Base-by-base conservation (phyloP, 179 eudicot species). In the Drosera spatulata region DNA sequence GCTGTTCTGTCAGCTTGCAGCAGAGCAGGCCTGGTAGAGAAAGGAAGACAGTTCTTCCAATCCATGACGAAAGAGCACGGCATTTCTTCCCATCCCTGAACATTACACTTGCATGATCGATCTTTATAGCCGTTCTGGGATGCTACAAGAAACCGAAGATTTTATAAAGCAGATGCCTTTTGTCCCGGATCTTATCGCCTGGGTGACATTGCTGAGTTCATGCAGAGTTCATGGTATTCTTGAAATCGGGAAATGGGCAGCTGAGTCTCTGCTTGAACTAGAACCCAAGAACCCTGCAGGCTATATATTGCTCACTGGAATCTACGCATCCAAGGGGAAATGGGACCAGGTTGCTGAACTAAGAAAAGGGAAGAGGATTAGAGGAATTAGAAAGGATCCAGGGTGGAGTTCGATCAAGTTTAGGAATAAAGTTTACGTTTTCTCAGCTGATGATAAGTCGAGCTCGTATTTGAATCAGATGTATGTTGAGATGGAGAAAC, bases 71-170 rank as follows among this genome's bases (percentile, higher is more conserved):
- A 75, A 48, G 66, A 80, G 55, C 86, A 86, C 49, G 82, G 83
- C 59, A 76, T 94, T 94, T 42, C 61, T 55, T n/a, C 84, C 97
- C 40, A 65, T 77, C 68, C 69, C 77, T 61, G 97, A 82, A 71
- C 99, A 94, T 63, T 87, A 82, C 66, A 80, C 95, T 63, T 90
- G 99, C 78, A 90, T 90, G 94, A 90, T 94, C 48, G 99, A 94
- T 82, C 78, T 94, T 66, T 80, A 71, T 57, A 84, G 97, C 11
- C 80, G 99, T 55, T 78, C 97, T 11, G 99, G 99, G 59, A 74
- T 61, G 55, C 70, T 94, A 61, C 81, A 85, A 64, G 88, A 85
- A 66, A 97, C 97, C n/a, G 85, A 77, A 72, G 53, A 50, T 12
- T 94, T 94, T 68, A 77, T 94, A 62, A 75, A 72, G 10, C 55